Evolutionary conservation across 2,329 filamentous ascomycete genomes (phyloP).

Genomic region (Peltaster fructicola): DNA sequence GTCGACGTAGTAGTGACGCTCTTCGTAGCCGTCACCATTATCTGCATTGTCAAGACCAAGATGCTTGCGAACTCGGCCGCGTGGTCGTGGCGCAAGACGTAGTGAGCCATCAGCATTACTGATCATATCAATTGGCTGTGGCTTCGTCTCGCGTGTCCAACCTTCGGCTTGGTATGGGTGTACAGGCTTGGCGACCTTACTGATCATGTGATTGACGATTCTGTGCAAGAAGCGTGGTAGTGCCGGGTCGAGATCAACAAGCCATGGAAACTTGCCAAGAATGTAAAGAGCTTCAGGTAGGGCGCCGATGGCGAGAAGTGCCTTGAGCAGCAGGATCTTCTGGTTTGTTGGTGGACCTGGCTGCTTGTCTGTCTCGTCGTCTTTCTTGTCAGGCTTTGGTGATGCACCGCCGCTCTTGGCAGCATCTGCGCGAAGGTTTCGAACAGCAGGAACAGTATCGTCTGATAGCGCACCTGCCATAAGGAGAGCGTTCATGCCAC

Average conservation of each 20-base stretch:
- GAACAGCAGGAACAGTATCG: constrained; percentile 42
- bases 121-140: constrained; percentile 43
- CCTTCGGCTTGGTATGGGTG: constrained; percentile 28
- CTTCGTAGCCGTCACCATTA: constrained; percentile 53
- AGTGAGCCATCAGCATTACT: constrained; percentile 53
- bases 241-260: constrained; percentile 69
- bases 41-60: constrained; percentile 64
- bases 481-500: constrained; percentile 62
- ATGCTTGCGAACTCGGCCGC: constrained; percentile 44
- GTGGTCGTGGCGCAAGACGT: constrained; percentile 32
- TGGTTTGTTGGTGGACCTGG: constrained; percentile 65
- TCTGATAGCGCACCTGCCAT: constrained; percentile 76
- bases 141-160: constrained; percentile 29
- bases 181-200: constrained; percentile 47
- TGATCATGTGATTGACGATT: constrained; percentile 64
- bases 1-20: constrained; percentile 93
- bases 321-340: constrained; percentile 69
- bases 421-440: constrained; percentile 30
- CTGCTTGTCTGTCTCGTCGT: constrained; percentile 31
- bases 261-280: constrained; percentile 80
- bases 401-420: constrained; percentile 21
- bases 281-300: constrained; percentile 87
- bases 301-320: constrained; percentile 76
- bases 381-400: constrained; percentile 24
- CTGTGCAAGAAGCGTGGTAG: constrained; percentile 69